A percentile compares a stretch with the other conserved stretches of the same genome.
These are phyloP conservation scores for Psilocybe sp. DNA, from an alignment of 768 basidiomycete genomes.

Conservation along the genomic window DNA sequence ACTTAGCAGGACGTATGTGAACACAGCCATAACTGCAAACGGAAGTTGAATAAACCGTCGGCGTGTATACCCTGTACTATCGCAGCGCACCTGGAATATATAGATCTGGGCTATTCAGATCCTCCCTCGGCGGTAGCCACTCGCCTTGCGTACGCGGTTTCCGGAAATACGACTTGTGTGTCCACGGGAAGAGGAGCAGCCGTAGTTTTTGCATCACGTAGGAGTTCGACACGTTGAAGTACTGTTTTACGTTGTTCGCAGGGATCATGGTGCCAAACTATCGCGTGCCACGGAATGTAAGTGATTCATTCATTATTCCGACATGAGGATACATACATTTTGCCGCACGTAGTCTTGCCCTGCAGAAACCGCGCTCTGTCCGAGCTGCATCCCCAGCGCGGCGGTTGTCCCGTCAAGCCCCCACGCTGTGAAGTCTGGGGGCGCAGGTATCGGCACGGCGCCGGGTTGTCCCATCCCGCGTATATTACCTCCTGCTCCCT, in stretches of 20 bases:
- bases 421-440: conserved; percentile 66
- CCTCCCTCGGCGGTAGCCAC: conserved; percentile 88
- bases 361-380: conserved; percentile 85
- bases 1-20: conserved; percentile 90
- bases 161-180: conserved; percentile 84
- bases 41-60: conserved; percentile 7
- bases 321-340: conserved; percentile 57
- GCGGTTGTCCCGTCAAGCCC: conserved; percentile 92
- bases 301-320: not conserved
- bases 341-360: conserved; percentile 96
- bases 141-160: conserved; percentile 61
- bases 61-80: not conserved
- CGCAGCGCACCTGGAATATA: conserved; percentile 79
- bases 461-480: too few relatives aligned
- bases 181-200: conserved; percentile 93
- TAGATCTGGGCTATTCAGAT: conserved; percentile 93
- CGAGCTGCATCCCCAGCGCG: conserved; percentile 94
- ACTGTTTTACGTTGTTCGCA: conserved; percentile 74
- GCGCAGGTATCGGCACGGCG: conserved; percentile 11
- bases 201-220: conserved; percentile 91
- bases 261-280: conserved; percentile 84
- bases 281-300: conserved; percentile 1
- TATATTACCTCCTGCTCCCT: conserved; percentile 4
- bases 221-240: conserved; percentile 94
- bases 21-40: conserved; percentile 83